A percentile compares a stretch with the other conserved stretches of the same genome.
phyloP scores from a whole-genome alignment of 2,329 filamentous ascomycete genomes.

The Onygena corvina region DNA sequence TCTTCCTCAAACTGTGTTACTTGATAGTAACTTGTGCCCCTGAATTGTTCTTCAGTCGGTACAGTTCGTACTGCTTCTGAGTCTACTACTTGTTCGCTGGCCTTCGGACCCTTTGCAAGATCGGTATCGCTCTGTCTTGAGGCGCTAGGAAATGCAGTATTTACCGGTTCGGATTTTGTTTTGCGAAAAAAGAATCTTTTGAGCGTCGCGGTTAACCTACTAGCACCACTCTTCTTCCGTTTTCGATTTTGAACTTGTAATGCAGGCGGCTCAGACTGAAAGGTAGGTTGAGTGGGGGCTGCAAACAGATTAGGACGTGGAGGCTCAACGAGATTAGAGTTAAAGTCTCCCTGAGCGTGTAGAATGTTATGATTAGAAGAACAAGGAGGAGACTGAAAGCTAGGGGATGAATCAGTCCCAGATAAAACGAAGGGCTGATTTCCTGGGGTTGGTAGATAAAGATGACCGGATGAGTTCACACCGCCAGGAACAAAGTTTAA shows the following conservation, averaged over 20 bases:
- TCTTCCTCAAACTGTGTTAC: neutral
- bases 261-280: slow-evolving; percentile 6
- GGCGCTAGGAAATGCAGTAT: neutral
- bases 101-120: neutral
- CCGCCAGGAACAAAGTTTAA: slow-evolving; percentile 15
- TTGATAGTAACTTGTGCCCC: neutral
- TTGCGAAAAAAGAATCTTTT: slow-evolving; percentile 13
- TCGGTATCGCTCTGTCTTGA: neutral
- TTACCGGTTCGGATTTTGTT: slow-evolving; percentile 7
- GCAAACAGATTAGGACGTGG: neutral
- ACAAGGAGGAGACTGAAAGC: neutral
- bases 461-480: slow-evolving; percentile 6
- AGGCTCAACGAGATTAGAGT: slow-evolving; percentile 5
- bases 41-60: neutral
- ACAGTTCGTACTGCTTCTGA: neutral
- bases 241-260: slow-evolving; percentile 7
- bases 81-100: neutral
- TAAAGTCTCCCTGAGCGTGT: neutral
- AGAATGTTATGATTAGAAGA: slow-evolving; percentile 3
- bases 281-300: neutral
- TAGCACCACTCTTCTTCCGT: slow-evolving; percentile 7
- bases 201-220: slow-evolving; percentile 10
- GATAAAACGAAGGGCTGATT: neutral
- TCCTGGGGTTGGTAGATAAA: slow-evolving; percentile 10
- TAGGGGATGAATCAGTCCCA: neutral